These are phyloP conservation scores for Candida sphagnicola DNA, from an alignment of 805 yeast species.

Conservation along the genomic window DNA sequence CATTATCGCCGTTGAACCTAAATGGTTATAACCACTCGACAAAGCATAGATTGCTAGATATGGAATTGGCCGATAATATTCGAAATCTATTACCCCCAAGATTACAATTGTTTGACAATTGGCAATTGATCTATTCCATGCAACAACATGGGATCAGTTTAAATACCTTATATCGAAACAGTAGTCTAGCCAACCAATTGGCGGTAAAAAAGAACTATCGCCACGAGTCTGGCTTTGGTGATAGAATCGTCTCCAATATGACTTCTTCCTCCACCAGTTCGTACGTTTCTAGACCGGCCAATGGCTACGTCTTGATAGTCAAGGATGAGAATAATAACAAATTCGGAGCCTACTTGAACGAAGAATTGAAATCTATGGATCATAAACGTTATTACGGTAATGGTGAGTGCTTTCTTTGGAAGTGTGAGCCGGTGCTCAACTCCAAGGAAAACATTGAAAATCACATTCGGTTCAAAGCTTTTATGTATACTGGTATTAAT, in stretches of 20 bases:
- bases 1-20: conserved; percentile 54
- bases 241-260: conserved; percentile 30
- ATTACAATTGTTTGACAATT: conserved; percentile 68
- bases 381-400: conserved; percentile 80
- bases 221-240: conserved; percentile 32
- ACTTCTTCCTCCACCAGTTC: conserved; percentile 10
- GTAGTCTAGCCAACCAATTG: conserved; percentile 42
- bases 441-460: not conserved
- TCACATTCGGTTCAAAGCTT: conserved; percentile 59
- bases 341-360: conserved; percentile 82
- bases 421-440: conserved; percentile 41
- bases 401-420: conserved; percentile 95
- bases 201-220: conserved; percentile 12
- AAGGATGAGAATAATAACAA: conserved; percentile 58
- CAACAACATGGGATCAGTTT: conserved; percentile 92
- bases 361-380: conserved; percentile 66
- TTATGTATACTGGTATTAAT: conserved; percentile 82
- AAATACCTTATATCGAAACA: conserved; percentile 64
- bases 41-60: conserved; percentile 52
- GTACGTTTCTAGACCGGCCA: conserved; percentile 27
- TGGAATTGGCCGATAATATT: conserved; percentile 69
- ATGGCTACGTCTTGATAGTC: conserved; percentile 73
- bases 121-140: conserved; percentile 78
- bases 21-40: conserved; percentile 61
- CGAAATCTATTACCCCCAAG: conserved; percentile 73